A percentile compares a stretch with the other conserved stretches of the same genome.
These are phyloP conservation scores for Epipyxis sp. DNA, from an alignment of 108 stramenopile genomes.

Conservation along the genomic window DNA sequence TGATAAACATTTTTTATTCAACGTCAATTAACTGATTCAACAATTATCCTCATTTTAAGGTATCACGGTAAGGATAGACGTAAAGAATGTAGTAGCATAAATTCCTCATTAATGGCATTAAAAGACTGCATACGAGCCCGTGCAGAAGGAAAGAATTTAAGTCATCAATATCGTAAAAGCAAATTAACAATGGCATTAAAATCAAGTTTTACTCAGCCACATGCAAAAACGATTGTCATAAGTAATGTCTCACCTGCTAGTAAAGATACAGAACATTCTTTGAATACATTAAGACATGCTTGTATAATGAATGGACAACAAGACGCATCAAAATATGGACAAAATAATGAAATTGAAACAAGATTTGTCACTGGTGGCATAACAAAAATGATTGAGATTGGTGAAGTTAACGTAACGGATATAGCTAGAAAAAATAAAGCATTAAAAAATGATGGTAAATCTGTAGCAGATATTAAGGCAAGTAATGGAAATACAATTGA, in stretches of 20 bases:
- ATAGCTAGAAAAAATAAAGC: neutral
- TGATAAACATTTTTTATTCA: too few species aligned
- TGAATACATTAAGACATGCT: constrained; percentile 45
- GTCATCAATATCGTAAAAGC: constrained; percentile 32
- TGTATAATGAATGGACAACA: constrained; percentile 49
- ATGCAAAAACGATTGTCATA: constrained; percentile 29
- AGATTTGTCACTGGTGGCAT: constrained; percentile 25
- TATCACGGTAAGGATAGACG: constrained; percentile 39
- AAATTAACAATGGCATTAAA: constrained; percentile 33
- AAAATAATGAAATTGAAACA: constrained; percentile 1
- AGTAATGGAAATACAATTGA: constrained; percentile 29
- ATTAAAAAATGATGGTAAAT: neutral
- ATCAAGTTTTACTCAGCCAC: constrained; percentile 11
- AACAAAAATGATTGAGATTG: constrained; percentile 14
- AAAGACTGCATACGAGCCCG: constrained; percentile 44
- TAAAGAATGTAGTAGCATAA: constrained; percentile 38
- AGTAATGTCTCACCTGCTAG: constrained; percentile 36
- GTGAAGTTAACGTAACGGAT: constrained; percentile 12
- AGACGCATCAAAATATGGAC: constrained; percentile 3
- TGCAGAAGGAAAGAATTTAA: neutral
- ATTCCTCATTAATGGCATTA: constrained; percentile 39
- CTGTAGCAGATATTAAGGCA: constrained; percentile 1
- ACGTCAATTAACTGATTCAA: too few species aligned
- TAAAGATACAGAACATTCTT: constrained; percentile 49
- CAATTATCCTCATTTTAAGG: neutral